Conservation (phyloP, 108 stramenopile genomes). For the Schizochytrium sp. region DNA sequence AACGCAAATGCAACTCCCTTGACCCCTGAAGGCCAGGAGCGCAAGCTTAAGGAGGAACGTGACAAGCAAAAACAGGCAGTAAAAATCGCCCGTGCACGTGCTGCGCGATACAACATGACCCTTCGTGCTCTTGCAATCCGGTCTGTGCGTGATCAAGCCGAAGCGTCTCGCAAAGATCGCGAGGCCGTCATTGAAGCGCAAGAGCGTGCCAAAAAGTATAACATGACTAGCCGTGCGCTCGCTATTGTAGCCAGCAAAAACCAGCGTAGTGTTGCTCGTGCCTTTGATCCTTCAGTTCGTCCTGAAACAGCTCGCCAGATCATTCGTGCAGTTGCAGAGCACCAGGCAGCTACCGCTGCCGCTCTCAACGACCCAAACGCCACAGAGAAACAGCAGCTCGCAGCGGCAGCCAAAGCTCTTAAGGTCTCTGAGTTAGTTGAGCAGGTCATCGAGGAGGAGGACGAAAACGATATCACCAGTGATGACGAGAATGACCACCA, state of each 20-base stretch:
- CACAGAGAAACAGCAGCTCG: constrained; percentile 41
- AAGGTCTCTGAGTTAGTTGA: constrained; percentile 26
- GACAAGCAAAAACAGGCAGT: constrained; percentile 55
- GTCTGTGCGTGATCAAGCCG: constrained; percentile 39
- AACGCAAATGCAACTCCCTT: background rate
- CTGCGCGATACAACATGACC: constrained; percentile 60
- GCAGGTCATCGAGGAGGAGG: constrained; percentile 49
- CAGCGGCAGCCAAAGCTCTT: constrained; percentile 35
- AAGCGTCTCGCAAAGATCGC: constrained; percentile 7
- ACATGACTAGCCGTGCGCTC: constrained; percentile 60
- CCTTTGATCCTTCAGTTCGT: constrained; percentile 19
- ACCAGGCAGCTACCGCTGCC: constrained; percentile 47
- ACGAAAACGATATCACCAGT: constrained; percentile 12
- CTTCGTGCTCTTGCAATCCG: constrained; percentile 50
- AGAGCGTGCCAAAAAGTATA: constrained; percentile 55
- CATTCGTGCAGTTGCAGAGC: background rate
- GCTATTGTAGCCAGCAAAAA: constrained; percentile 36
- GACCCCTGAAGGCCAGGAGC: constrained; percentile 59
- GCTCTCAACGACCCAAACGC: background rate
- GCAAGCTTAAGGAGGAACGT: constrained; percentile 51
- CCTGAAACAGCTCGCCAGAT: constrained; percentile 36
- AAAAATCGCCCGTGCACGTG: constrained; percentile 38
- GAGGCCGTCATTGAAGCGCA: constrained; percentile 23
- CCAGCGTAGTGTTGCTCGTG: constrained; percentile 39
- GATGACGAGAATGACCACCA: constrained; percentile 41